These are phyloP conservation scores for Psilocybe cyanescens DNA, from an alignment of 768 basidiomycete species.

Conservation along the genomic window DNA sequence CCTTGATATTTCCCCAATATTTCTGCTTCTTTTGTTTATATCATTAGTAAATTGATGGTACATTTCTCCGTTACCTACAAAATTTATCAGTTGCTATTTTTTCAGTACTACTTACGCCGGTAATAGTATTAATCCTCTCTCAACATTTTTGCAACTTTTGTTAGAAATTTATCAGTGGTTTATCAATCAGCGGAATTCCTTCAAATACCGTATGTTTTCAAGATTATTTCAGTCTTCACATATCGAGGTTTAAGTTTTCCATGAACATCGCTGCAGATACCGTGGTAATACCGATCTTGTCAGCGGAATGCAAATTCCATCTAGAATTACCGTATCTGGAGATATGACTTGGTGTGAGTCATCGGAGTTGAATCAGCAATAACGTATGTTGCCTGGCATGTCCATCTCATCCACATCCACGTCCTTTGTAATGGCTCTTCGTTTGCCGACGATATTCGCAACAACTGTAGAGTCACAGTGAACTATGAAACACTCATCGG, in stretches of 20 bases:
- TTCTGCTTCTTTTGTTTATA: too few relatives aligned
- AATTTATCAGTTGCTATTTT: too few relatives aligned
- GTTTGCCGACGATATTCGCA: constrained; percentile 15
- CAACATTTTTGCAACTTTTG: too few relatives aligned
- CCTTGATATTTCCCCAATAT: too few relatives aligned
- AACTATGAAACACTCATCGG: not conserved
- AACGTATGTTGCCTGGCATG: not conserved
- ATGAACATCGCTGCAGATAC: not conserved
- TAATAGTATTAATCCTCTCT: too few relatives aligned
- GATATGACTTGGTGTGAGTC: not conserved
- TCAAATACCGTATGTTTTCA: too few relatives aligned
- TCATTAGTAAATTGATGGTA: too few relatives aligned
- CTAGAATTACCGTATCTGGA: not conserved
- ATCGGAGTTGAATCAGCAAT: constrained; percentile 7
- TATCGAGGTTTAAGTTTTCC: not conserved
- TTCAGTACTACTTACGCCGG: too few relatives aligned
- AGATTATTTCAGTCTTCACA: too few relatives aligned
- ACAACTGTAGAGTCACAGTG: not conserved
- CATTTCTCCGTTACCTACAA: too few relatives aligned
- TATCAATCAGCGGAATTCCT: too few relatives aligned
- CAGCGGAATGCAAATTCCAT: not conserved
- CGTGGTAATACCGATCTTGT: not conserved
- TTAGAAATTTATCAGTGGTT: too few relatives aligned
- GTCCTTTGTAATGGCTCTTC: not conserved
- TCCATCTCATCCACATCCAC: not conserved